phyloP scores from a whole-genome alignment of 208 protist species.

The Crithidia fasciculata region DNA sequence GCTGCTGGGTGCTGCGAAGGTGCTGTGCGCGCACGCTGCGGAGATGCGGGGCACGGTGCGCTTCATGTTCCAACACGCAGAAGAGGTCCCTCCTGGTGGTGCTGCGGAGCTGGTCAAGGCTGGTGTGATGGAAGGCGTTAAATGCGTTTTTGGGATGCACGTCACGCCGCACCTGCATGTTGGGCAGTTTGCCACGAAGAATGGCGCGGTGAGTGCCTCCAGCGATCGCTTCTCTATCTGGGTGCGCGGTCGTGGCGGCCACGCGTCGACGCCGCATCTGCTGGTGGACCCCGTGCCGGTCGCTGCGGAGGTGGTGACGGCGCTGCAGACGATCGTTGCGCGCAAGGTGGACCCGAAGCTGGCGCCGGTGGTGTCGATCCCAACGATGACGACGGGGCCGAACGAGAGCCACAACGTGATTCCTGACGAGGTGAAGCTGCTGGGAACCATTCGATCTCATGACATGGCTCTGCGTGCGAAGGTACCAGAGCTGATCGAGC shows the following conservation, averaged over 20 bases:
- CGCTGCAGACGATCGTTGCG: slow-evolving; percentile 63
- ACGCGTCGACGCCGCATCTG: slow-evolving; percentile 65
- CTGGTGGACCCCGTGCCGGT: slow-evolving; percentile 67
- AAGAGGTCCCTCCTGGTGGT: slow-evolving; percentile 63
- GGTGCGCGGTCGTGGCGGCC: slow-evolving; percentile 58
- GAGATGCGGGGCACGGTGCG: slow-evolving; percentile 63
- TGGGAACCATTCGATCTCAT: slow-evolving; percentile 56
- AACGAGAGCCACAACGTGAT: slow-evolving; percentile 75
- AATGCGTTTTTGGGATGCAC: slow-evolving; percentile 57
- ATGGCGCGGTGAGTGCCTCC: slow-evolving; percentile 26
- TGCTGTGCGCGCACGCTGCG: slow-evolving; percentile 51
- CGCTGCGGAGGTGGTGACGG: slow-evolving; percentile 59
- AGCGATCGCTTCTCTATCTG: slow-evolving; percentile 44
- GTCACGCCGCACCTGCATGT: slow-evolving; percentile 29
- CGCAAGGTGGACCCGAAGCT: slow-evolving; percentile 44
- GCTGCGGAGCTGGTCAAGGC: slow-evolving; percentile 52
- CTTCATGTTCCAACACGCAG: slow-evolving; percentile 76
- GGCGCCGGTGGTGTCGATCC: slow-evolving; percentile 58
- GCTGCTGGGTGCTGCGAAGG: slow-evolving; percentile 66
- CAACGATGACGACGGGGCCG: slow-evolving; percentile 51
- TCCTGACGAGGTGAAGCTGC: slow-evolving; percentile 56
- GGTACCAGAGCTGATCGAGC: slow-evolving; percentile 47
- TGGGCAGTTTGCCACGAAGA: slow-evolving; percentile 24
- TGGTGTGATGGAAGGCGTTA: slow-evolving; percentile 57
- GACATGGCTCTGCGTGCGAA: slow-evolving; percentile 41